These are phyloP conservation scores for Raphanus hybrid DNA, from an alignment of 441 rosid genomes.

Conservation along the genomic window DNA sequence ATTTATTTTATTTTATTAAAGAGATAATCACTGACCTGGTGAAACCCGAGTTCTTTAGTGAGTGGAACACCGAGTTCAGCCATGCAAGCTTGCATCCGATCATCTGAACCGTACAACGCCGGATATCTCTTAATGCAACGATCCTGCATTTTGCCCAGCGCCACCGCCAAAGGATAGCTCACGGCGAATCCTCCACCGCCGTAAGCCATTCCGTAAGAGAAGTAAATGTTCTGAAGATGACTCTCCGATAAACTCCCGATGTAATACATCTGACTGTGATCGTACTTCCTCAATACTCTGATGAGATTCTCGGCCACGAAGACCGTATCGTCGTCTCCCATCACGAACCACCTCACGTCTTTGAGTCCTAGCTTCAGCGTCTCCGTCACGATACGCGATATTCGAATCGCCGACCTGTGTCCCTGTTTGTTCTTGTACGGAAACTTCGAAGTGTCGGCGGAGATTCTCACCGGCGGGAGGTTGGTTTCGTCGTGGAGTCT, in stretches of 20 bases:
- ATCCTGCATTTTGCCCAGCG: slow-evolving; percentile 84
- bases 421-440: slow-evolving; percentile 79
- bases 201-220: slow-evolving; percentile 98
- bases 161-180: slow-evolving; percentile 88
- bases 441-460: slow-evolving; percentile 76
- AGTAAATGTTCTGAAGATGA: slow-evolving; percentile 88
- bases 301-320: slow-evolving; percentile 81
- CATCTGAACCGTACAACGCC: slow-evolving; percentile 94
- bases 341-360: slow-evolving; percentile 93
- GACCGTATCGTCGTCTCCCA: slow-evolving; percentile 98
- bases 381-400: slow-evolving; percentile 88
- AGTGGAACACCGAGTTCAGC: slow-evolving; percentile 99
- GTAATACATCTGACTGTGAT: slow-evolving; percentile 86
- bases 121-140: slow-evolving; percentile 87
- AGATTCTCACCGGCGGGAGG: slow-evolving; percentile 73
- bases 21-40: slow-evolving; percentile 65
- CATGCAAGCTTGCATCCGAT: slow-evolving; percentile 99
- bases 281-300: slow-evolving; percentile 77
- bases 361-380: slow-evolving; percentile 66
- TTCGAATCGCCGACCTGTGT: slow-evolving; percentile 91
- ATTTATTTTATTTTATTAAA: not conserved
- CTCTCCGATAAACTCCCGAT: slow-evolving; percentile 94
- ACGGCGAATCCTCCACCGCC: slow-evolving; percentile 99
- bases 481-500: slow-evolving; percentile 36
- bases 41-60: slow-evolving; percentile 95